Evolutionary conservation across 305 asterid genomes (phyloP).

Genomic region (Solanum hybrid): DNA sequence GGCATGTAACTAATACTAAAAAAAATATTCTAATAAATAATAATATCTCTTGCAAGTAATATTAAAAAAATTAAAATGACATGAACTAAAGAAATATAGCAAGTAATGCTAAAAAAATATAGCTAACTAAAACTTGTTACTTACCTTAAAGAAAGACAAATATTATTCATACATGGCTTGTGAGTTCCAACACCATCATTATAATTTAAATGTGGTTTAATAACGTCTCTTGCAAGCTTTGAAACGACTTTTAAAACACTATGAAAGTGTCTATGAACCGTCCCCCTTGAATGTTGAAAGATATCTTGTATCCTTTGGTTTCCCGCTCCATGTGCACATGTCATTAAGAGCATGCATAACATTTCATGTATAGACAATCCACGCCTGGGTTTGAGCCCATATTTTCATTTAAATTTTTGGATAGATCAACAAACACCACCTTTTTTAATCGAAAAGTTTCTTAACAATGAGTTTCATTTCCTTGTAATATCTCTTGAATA

Average conservation of each 20-base stretch:
- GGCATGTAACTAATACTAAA: not conserved
- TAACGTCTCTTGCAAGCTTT: not conserved
- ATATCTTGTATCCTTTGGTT: not conserved
- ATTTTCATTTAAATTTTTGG: not conserved
- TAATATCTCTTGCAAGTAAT: not conserved
- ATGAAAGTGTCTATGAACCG: not conserved
- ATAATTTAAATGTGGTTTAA: no score
- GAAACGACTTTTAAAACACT: not conserved
- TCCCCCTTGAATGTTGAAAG: not conserved
- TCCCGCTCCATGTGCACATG: not conserved
- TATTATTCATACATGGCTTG: not conserved
- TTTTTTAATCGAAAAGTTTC: not conserved
- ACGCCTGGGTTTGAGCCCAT: not conserved
- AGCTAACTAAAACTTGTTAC: not conserved
- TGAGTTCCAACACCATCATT: not conserved
- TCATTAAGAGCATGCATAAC: not conserved
- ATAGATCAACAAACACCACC: not conserved
- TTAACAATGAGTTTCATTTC: not conserved
- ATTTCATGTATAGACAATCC: not conserved
- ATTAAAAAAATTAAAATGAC: not conserved
- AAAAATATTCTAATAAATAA: not conserved
- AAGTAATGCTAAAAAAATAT: not conserved
- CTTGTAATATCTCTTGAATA: not conserved
- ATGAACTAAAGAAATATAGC: not conserved
- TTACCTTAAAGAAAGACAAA: not conserved